These are phyloP conservation scores for Gastrodia elata DNA, from an alignment of 106 monocot species.

Conservation along the genomic window DNA sequence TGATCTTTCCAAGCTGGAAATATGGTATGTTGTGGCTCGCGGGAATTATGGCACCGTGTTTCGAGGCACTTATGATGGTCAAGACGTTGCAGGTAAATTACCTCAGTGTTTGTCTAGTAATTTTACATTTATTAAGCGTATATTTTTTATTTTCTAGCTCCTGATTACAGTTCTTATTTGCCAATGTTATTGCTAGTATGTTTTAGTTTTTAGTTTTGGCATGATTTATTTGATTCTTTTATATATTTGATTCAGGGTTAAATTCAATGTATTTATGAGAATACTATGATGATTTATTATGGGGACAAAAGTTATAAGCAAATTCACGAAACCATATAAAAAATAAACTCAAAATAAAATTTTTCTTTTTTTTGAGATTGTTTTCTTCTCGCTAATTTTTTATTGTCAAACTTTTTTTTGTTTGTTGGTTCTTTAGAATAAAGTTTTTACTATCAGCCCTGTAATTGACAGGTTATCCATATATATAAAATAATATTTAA, in stretches of 20 bases:
- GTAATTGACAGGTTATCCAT: too few relatives aligned
- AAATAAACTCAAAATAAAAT: too few relatives aligned
- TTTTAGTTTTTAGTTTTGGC: not conserved
- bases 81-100: constrained; percentile 48
- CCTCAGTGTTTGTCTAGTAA: not conserved
- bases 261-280: not conserved
- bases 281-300: not conserved
- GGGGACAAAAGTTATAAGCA: not conserved
- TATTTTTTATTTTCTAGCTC: not conserved
- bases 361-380: too few relatives aligned
- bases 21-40: constrained; percentile 29
- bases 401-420: too few relatives aligned
- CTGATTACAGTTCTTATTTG: not conserved
- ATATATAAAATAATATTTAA: too few relatives aligned
- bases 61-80: constrained; percentile 37
- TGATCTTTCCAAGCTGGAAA: constrained; percentile 34
- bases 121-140: not conserved
- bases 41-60: constrained; percentile 51
- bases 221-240: not conserved
- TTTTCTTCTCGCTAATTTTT: too few relatives aligned
- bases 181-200: not conserved
- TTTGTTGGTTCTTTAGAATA: too few relatives aligned
- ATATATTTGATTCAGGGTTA: not conserved
- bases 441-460: too few relatives aligned
- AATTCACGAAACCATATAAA: too few relatives aligned